Base-by-base conservation (phyloP, 331 rosid genomes). In the Quercus tomentella region DNA sequence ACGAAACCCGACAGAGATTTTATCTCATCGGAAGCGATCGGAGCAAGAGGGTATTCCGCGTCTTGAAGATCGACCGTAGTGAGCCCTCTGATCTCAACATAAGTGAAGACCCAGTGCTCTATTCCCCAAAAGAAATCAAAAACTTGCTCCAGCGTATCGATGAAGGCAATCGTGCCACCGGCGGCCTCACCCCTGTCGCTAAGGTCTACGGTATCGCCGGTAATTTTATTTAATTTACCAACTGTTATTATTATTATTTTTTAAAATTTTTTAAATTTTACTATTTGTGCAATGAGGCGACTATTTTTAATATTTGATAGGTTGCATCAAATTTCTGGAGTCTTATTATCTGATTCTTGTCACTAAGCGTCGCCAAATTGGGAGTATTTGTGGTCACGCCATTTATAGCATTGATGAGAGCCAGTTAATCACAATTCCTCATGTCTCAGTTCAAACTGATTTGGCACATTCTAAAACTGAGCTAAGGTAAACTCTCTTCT, bases 181-280 rank as follows among this genome's bases (percentile, higher is more conserved):
- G 98, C 10, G 99, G 99, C 14, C 87, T 95, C 56, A 72, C 82
- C 77, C 84, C 82, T 28, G 96, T 90, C 3, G 84, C 92, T n/a
- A 91, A 93, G 83, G 98, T 89, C 69, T 93, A 43, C 21, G 98
- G 99, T 15, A 91, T 95, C 75, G 96, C 97, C 35, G 99, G 98
- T 94, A 61, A 23, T 71, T 62, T 55, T 22, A 26, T 30, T 18
- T 55, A 1, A 54, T 8, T 10, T 41, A 2, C 45, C 45, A 8
- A 41, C 11, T 8, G 1, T 2, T 2, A 8, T 55, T 43, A 2
- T 2, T 43, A 1, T 41, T 8, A 0, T 43, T 0, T 2, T 6
- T 37, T 7, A 37, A 25, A 1, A 0, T 25, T 25, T 25, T 37
- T 37, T 5, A 7, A 3, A 0, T 41, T 41, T 41, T 41, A 41